Conservation (phyloP, 2,329 filamentous ascomycete genomes). For the Nakataea oryzae region DNA sequence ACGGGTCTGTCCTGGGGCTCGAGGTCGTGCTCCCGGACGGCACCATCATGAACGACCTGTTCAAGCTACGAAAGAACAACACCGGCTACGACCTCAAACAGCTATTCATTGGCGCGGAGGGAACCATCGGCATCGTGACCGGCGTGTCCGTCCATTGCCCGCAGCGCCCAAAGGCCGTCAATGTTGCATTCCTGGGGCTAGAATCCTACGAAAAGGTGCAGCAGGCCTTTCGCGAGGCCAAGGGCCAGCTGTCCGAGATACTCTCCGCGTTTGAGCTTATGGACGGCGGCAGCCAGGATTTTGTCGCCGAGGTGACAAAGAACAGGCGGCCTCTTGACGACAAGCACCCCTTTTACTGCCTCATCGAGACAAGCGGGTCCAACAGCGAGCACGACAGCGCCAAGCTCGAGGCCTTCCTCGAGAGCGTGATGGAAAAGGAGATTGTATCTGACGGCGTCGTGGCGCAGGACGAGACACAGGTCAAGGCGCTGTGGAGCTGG, state of each 20-base stretch:
- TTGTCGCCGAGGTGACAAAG: constrained; percentile 65
- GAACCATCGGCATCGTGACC: constrained; percentile 90
- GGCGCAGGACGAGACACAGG: constrained; percentile 87
- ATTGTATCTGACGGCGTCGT: constrained; percentile 85
- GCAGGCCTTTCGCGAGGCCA: constrained; percentile 77
- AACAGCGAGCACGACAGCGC: constrained; percentile 88
- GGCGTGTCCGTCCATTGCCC: constrained; percentile 83
- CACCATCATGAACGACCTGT: constrained; percentile 82
- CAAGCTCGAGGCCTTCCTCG: constrained; percentile 84
- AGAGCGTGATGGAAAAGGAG: constrained; percentile 76
- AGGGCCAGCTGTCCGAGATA: constrained; percentile 84
- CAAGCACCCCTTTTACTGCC: constrained; percentile 87
- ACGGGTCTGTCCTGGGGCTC: constrained; percentile 84
- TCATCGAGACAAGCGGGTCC: constrained; percentile 92
- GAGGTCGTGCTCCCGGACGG: constrained; percentile 92
- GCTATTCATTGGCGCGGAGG: constrained; percentile 90
- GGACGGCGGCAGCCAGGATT: constrained; percentile 72
- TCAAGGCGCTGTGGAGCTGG: constrained; percentile 78
- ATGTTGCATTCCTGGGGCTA: constrained; percentile 89
- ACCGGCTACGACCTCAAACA: constrained; percentile 97
- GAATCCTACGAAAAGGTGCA: constrained; percentile 86
- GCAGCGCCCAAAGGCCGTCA: constrained; percentile 75
- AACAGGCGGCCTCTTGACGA: constrained; percentile 73
- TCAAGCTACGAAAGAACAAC: constrained; percentile 91
- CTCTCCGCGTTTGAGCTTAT: constrained; percentile 96